Evolutionary conservation across 345 rosid species (phyloP).

Genomic region (Aurinia saxatilis): DNA sequence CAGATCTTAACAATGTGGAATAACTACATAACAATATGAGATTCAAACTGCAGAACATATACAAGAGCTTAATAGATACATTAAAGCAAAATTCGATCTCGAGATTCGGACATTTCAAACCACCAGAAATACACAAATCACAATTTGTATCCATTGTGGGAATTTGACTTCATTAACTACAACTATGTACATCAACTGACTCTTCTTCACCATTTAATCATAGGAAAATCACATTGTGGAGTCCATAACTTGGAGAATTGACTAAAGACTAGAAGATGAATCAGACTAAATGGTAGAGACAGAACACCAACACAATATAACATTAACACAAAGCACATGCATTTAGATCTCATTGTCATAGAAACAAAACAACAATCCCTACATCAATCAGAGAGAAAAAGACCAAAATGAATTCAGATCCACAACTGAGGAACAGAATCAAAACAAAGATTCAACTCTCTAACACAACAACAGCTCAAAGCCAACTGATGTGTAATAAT

Average conservation of each 20-base stretch:
- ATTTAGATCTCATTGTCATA: background rate
- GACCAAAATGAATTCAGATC: slow-evolving; percentile 7
- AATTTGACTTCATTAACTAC: background rate
- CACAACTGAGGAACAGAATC: background rate
- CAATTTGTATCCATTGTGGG: background rate
- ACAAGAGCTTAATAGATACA: no score
- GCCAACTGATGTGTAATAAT: background rate
- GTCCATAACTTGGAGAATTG: background rate
- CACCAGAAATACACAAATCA: background rate
- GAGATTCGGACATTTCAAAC: background rate
- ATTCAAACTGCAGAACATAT: background rate
- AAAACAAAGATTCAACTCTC: background rate
- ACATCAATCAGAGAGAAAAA: background rate
- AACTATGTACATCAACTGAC: background rate
- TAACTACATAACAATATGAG: background rate
- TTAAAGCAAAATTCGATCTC: no score
- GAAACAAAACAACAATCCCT: background rate
- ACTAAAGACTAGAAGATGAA: background rate
- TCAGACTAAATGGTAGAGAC: background rate
- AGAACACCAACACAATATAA: background rate
- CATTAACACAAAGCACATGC: background rate
- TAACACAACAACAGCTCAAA: background rate
- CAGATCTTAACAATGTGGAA: slow-evolving; percentile 6
- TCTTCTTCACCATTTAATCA: no score
- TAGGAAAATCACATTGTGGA: background rate